Conservation (phyloP, 371 early-diverging fungal species). For the Blastocladiella emersonii region DNA sequence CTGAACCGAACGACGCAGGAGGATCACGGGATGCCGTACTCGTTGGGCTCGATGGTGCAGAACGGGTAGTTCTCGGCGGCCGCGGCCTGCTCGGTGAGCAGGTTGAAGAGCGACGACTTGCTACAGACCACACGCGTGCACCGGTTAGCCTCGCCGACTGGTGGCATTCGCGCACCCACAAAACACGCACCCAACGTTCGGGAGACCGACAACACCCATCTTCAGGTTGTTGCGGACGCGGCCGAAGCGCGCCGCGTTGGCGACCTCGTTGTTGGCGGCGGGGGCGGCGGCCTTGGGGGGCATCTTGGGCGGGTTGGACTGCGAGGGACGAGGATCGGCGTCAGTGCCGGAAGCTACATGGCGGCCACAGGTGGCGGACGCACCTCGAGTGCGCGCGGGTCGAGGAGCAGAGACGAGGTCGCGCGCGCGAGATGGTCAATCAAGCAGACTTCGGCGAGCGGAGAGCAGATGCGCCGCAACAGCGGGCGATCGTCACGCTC, state of each 20-base stretch:
- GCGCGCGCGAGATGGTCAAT: too few relatives aligned
- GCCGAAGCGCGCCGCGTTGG: conserved; percentile 31
- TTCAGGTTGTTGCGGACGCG: conserved; percentile 92
- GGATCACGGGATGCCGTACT: not conserved
- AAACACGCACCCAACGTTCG: conserved; percentile 68
- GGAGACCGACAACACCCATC: conserved; percentile 90
- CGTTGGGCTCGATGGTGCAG: conserved; percentile 4
- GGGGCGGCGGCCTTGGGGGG: conserved; percentile 1
- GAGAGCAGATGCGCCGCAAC: too few relatives aligned
- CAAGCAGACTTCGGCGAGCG: too few relatives aligned
- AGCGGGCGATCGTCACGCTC: too few relatives aligned
- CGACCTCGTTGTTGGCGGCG: not conserved
- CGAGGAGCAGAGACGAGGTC: too few relatives aligned
- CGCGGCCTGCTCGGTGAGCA: conserved; percentile 72
- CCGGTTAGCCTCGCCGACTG: too few relatives aligned
- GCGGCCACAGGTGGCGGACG: too few relatives aligned
- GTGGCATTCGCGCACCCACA: too few relatives aligned
- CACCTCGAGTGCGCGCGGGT: too few relatives aligned
- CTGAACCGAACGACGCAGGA: not conserved
- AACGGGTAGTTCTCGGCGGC: conserved; percentile 76
- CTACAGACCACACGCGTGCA: not conserved
- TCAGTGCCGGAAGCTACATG: too few relatives aligned
- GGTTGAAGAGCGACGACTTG: conserved; percentile 96
- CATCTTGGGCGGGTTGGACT: not conserved
- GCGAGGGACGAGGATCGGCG: too few relatives aligned